These are phyloP conservation scores for Pinus albicaulis DNA, from an alignment of 75 land plant species.

Conservation along the genomic window DNA sequence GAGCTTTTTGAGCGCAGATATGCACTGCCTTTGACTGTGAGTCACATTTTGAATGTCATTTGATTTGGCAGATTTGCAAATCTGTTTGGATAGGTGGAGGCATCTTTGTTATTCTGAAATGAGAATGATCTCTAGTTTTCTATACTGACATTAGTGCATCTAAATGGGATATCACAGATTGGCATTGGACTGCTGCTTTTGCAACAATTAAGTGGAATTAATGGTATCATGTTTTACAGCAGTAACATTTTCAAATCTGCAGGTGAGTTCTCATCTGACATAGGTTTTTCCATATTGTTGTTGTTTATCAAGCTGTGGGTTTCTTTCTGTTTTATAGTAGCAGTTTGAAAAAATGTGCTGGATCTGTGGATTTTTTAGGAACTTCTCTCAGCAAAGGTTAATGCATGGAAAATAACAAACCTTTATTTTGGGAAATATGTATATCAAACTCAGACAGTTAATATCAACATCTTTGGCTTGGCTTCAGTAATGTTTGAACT, in stretches of 20 bases:
- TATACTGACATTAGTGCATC: not conserved
- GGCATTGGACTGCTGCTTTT: slow-evolving; percentile 78
- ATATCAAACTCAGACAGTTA: not conserved
- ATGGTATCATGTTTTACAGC: slow-evolving; percentile 85
- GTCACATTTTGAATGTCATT: not conserved
- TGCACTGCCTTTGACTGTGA: slow-evolving; percentile 5
- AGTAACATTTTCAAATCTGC: slow-evolving; percentile 80
- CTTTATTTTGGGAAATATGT: not conserved
- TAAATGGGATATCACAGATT: slow-evolving; percentile 34
- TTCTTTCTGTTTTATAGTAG: not conserved
- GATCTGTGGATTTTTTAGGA: not conserved
- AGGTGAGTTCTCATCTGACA: slow-evolving; percentile 40
- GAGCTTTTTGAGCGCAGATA: slow-evolving; percentile 7
- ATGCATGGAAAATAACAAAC: not conserved
- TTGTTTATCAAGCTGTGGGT: not conserved
- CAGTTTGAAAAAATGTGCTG: not conserved
- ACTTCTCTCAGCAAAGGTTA: not conserved
- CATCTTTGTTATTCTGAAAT: not conserved
- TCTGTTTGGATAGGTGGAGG: too few relatives aligned
- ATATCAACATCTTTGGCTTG: not conserved
- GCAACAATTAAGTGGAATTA: slow-evolving; percentile 86
- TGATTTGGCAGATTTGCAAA: too few relatives aligned
- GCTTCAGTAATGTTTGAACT: not conserved
- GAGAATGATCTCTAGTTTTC: not conserved
- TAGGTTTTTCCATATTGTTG: not conserved